Percentiles rank a stretch among this genome's conserved stretches.
These are phyloP conservation scores for Plasmodium berghei DNA, from an alignment of 169 alveolate species.

Conservation along the genomic window DNA sequence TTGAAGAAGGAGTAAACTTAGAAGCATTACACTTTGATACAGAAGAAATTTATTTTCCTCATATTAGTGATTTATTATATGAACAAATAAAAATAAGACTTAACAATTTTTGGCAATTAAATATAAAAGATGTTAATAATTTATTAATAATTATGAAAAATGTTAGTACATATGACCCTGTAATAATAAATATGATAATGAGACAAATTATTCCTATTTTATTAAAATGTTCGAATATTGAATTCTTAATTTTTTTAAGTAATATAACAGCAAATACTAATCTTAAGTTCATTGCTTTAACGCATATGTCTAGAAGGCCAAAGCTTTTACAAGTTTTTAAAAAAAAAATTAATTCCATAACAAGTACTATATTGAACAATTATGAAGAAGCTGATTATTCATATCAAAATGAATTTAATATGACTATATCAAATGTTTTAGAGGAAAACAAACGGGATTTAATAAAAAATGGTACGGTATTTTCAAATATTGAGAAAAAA, in stretches of 20 bases:
- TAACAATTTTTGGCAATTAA: slow-evolving; percentile 68
- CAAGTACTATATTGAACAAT: slow-evolving; percentile 28
- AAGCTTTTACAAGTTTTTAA: slow-evolving; percentile 47
- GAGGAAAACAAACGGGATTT: not conserved
- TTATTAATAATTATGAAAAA: slow-evolving; percentile 66
- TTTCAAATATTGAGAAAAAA: not conserved
- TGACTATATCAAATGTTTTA: not conserved
- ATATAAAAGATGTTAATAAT: slow-evolving; percentile 67
- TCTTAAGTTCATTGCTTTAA: slow-evolving; percentile 41
- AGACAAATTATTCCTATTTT: slow-evolving; percentile 61
- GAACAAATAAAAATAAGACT: slow-evolving; percentile 70
- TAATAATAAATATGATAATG: slow-evolving; percentile 67
- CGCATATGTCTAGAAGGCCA: slow-evolving; percentile 68
- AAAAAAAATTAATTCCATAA: slow-evolving; percentile 69
- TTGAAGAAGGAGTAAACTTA: slow-evolving; percentile 22
- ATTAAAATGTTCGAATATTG: slow-evolving; percentile 34
- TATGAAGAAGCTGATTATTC: not conserved
- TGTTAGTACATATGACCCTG: slow-evolving; percentile 37
- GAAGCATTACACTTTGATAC: slow-evolving; percentile 1
- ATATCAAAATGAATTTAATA: not conserved
- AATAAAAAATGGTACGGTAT: not conserved
- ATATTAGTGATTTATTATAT: slow-evolving; percentile 45
- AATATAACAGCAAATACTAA: slow-evolving; percentile 45
- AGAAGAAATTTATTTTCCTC: slow-evolving; percentile 69
- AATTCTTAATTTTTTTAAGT: slow-evolving; percentile 65